Evolutionary conservation across 768 basidiomycete genomes (phyloP), one percentile per base, ranked within the genome.

Genomic region (Kwoniella europaea): DNA sequence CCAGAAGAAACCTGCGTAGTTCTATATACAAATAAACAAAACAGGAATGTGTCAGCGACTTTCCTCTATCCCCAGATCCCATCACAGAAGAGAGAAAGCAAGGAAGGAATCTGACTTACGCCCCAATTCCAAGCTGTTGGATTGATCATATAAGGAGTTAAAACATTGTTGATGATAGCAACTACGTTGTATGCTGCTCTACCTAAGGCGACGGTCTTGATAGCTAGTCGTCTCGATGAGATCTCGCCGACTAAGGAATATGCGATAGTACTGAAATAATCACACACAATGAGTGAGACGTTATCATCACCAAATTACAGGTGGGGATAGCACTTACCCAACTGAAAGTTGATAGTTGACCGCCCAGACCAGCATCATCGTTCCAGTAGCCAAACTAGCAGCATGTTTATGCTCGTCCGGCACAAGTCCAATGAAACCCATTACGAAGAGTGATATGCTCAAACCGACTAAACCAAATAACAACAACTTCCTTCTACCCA

Each of bases 311-410:
- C 24, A 24, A 24, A 24, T 1, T 24, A 24, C 2, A 24, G 24
- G 24, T 24, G 1, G 2, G 2, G 2, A 24, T 24, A 1, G 2
- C 24, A 76, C 75, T 73, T 44, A 76, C 75, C 83, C 83, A 56
- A 84, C 79, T 9, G 82, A 74, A 44, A 74, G 60, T 62, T 84
- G 80, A 72, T 83, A 84, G 52, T 79, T 74, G 59, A 83, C 74
- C 56, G 84, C 84, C 75, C 84, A 83, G 52, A 81, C 76, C 50
- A 86, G 68, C 67, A 85, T 79, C 10, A 85, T 70, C 16, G 72
- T 67, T 0, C 85, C 85, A 2, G 82, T 79, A 0, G 78, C 84
- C 73, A 79, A 41, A 46, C 62, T 62, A 18, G 68, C 62, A 1
- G 72, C 66, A 18, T 72, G 54, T 43, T 53, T 62, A 15, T 76